Base-by-base conservation (phyloP, 2,329 filamentous ascomycete genomes). In the Dactylellina cionopaga region DNA sequence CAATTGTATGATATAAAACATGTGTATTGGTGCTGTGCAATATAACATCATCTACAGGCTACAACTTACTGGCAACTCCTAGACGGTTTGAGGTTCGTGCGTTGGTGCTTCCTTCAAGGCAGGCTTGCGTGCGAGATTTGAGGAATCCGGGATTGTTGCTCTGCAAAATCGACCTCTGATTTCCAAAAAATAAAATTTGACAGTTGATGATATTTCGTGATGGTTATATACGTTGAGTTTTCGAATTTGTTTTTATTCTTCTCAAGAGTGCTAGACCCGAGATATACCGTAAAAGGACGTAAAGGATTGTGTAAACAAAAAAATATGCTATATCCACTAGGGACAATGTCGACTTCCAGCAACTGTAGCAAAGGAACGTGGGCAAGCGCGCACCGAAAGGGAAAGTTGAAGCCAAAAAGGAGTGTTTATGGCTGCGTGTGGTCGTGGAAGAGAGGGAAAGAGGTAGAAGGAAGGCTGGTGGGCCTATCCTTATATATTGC, bases 241-340 rank as follows among this genome's bases (percentile, higher is more conserved):
- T 49, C 41, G n/a, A n/a, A n/a, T n/a, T n/a, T 43, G 51, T 44
- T 49, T 33, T 49, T 15, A 37, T 37, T 5, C 13, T 47, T 59
- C 59, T 60, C 59, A 59, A 72, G 52, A 65, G 68, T 72, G 47
- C 68, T 59, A 49, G 68, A 63, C 68, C 60, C 68, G 52, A 72
- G 68, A 54, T 43, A 33, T 56, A 33, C 29, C 44, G 59, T 52
- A 33, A 60, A n/a, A 31, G 29, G 17, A 25, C 3, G 13, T 19
- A 52, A 65, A 65, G 52, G 68, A 72, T 44, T 55, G 68, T 56
- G 17, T 51, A 35, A 56, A 33, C 17, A 41, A 56, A 47, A 43
- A 56, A 49, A 49, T 24, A 65, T n/a, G 25, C 39, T 64, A 43
- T 72, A 72, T 72, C 68, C 68, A 31, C 68, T 72, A 54, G 68